phyloP scores from a whole-genome alignment of 306 rosid species.

The Fagus sylvatica region DNA sequence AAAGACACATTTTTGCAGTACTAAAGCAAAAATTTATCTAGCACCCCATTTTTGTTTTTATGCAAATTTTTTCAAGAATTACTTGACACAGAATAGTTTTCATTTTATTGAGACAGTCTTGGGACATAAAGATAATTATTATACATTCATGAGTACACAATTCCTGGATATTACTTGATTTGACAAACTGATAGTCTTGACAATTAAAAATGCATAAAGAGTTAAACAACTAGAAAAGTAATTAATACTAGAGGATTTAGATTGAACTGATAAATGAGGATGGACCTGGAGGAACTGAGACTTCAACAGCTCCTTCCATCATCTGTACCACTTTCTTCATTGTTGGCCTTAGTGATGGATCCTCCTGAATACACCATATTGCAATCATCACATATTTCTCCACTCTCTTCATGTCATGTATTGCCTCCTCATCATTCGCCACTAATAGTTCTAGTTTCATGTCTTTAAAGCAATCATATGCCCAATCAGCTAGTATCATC shows the following conservation, averaged over 20 bases:
- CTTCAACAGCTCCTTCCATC: conserved; percentile 41
- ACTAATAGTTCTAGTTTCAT: conserved; percentile 12
- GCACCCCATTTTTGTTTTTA: too few relatives aligned
- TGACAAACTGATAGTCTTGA: too few relatives aligned
- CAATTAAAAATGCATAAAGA: too few relatives aligned
- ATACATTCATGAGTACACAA: too few relatives aligned
- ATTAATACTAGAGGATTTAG: background rate
- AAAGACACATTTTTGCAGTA: too few relatives aligned
- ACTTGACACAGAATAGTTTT: too few relatives aligned
- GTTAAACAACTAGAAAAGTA: too few relatives aligned
- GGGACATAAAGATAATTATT: too few relatives aligned
- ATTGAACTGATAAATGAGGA: conserved; percentile 23
- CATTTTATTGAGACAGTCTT: too few relatives aligned
- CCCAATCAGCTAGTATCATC: conserved; percentile 43
- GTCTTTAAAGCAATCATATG: conserved; percentile 31
- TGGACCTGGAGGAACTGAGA: conserved; percentile 29
- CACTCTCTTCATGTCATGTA: conserved; percentile 19
- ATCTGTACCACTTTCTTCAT: conserved; percentile 38
- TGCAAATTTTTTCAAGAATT: too few relatives aligned
- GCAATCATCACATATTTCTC: conserved; percentile 37
- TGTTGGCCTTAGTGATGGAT: conserved; percentile 39
- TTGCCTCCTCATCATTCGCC: conserved; percentile 16
- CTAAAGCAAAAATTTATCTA: too few relatives aligned
- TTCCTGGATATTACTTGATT: too few relatives aligned
- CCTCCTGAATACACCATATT: conserved; percentile 47